Evolutionary conservation across 1,284 basidiomycete species (phyloP).

Genomic region (Naganishia sp.): DNA sequence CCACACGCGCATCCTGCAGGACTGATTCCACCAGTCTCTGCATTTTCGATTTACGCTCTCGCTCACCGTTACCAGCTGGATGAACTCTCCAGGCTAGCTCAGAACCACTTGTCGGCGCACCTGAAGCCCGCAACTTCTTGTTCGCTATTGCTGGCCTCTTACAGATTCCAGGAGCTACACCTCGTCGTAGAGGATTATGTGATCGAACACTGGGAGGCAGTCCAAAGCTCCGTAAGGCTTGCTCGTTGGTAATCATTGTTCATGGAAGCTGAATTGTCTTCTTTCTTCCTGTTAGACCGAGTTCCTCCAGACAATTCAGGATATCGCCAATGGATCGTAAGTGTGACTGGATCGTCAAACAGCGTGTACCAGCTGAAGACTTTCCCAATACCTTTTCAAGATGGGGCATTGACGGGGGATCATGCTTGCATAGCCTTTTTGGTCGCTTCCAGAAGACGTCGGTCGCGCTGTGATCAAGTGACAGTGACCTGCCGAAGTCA

Average conservation of each 20-base stretch:
- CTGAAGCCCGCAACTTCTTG: conserved; percentile 72
- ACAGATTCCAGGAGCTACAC: conserved; percentile 46
- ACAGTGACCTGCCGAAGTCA: neutral
- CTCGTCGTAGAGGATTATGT: conserved; percentile 44
- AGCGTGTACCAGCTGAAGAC: neutral
- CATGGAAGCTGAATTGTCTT: neutral
- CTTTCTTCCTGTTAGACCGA: conserved; percentile 31
- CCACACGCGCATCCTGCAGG: conserved; percentile 73
- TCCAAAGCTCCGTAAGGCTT: conserved; percentile 34
- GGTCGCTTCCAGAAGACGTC: conserved; percentile 11
- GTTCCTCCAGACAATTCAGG: conserved; percentile 45
- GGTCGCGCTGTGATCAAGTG: neutral
- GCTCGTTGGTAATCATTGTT: neutral
- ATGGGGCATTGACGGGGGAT: conserved; percentile 27
- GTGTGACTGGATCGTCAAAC: neutral
- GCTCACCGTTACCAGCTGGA: conserved; percentile 76
- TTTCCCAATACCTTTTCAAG: neutral
- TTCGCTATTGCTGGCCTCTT: conserved; percentile 60
- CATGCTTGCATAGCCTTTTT: conserved; percentile 27
- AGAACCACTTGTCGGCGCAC: conserved; percentile 72
- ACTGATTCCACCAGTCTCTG: conserved; percentile 65
- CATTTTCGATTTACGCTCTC: conserved; percentile 74
- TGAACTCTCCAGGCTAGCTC: conserved; percentile 65
- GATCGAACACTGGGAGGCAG: conserved; percentile 42
- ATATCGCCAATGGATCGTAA: conserved; percentile 46